Evolutionary conservation across 2,329 filamentous ascomycete species (phyloP).

Genomic region (Gaeumannomyces sp.): DNA sequence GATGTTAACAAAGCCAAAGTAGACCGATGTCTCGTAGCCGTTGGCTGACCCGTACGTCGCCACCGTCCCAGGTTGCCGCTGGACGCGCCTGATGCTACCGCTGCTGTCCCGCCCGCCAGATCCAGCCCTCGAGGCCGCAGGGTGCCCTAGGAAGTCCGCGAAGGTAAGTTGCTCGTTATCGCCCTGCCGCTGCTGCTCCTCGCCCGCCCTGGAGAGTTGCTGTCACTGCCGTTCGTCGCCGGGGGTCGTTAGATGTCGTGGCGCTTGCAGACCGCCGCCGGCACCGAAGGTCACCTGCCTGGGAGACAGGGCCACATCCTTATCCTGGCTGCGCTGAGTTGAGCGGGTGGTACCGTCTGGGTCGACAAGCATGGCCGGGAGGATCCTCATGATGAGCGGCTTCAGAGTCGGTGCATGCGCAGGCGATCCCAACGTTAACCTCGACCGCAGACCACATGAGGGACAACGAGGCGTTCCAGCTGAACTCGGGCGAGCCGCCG

Average conservation of each 20-base stretch:
- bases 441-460: constrained; percentile 95
- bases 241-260: neutral
- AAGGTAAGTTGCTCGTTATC: constrained; percentile 39
- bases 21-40: constrained; percentile 41
- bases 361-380: constrained; percentile 51
- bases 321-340: neutral
- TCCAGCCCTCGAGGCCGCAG: neutral
- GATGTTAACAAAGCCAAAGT: constrained; percentile 75
- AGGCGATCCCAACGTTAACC: constrained; percentile 84
- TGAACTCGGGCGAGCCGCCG: constrained; percentile 47
- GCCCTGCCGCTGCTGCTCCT: neutral
- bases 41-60: constrained; percentile 19
- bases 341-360: constrained; percentile 31
- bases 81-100: constrained; percentile 5
- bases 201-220: neutral
- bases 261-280: constrained; percentile 6
- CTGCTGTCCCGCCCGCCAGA: neutral
- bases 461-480: constrained; percentile 73
- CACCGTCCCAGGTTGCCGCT: constrained; percentile 10
- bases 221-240: neutral
- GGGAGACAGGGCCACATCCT: constrained; percentile 18
- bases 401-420: constrained; percentile 87
- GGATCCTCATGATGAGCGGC: constrained; percentile 64
- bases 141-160: constrained; percentile 21
- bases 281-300: constrained; percentile 3